These are phyloP conservation scores for Xerocomellus intermedius DNA, from an alignment of 768 basidiomycete genomes.

Conservation along the genomic window DNA sequence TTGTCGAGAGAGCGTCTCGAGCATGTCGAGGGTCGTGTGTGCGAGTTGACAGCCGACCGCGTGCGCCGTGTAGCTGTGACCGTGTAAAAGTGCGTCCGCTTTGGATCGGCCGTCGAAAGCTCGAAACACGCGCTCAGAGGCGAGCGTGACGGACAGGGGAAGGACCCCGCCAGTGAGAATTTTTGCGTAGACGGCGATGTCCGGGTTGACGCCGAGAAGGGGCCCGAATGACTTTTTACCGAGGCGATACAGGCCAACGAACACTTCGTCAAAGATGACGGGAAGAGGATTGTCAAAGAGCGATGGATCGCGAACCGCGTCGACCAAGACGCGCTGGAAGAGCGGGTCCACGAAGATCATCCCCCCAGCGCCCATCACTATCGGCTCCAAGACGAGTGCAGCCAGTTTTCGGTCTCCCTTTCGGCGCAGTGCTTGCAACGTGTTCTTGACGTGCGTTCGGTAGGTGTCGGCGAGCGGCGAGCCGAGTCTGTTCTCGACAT, in stretches of 20 bases:
- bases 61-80: slow-evolving; percentile 95
- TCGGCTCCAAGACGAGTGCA: slow-evolving; percentile 85
- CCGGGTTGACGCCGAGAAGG: slow-evolving; percentile 72
- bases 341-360: slow-evolving; percentile 98
- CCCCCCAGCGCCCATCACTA: slow-evolving; percentile 93
- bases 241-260: slow-evolving; percentile 87
- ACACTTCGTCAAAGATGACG: slow-evolving; percentile 95
- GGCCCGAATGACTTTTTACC: slow-evolving; percentile 65
- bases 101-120: slow-evolving; percentile 77
- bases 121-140: slow-evolving; percentile 74
- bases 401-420: slow-evolving; percentile 49
- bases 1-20: slow-evolving; percentile 49
- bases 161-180: slow-evolving; percentile 90
- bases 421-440: slow-evolving; percentile 46
- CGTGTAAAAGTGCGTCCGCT: slow-evolving; percentile 85
- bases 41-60: slow-evolving; percentile 92
- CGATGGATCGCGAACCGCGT: slow-evolving; percentile 61
- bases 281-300: slow-evolving; percentile 59
- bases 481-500: slow-evolving; percentile 58
- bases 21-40: slow-evolving; percentile 66
- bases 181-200: slow-evolving; percentile 91
- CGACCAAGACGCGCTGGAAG: slow-evolving; percentile 86
- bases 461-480: slow-evolving; percentile 67
- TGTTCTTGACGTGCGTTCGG: slow-evolving; percentile 50
- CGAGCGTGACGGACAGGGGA: slow-evolving; percentile 83